Base-by-base conservation (phyloP, 2,329 filamentous ascomycete genomes). In the Lachnellula cervina region DNA sequence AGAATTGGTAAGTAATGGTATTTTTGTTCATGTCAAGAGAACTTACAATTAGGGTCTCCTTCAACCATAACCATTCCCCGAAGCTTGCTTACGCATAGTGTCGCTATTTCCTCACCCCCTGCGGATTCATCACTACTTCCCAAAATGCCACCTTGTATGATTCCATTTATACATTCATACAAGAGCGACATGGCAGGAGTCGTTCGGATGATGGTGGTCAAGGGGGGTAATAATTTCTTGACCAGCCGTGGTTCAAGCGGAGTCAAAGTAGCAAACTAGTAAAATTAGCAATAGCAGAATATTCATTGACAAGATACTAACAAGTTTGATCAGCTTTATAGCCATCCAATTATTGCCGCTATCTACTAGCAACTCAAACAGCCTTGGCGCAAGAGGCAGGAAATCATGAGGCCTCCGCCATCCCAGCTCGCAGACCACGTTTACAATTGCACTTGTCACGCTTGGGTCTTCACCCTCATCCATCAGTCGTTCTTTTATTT, bases 301-400 rank as follows among this genome's bases (percentile, higher is more conserved):
- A 38, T 8, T 19, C 42, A 51, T n/a, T 21, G 13, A 34, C 25
- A 9, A 21, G 14, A 32, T 38, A 75, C 82, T 63, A 71, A 93
- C 90, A 60, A 99, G 80, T 74, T 99, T 99, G 71, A 99, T 97
- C 60, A 99, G 83, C 71, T 99, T 99, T 70, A 99, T 99, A 57
- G 92, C 92, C 93, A 99, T 97, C 94, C 94, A 99, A 72, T 99
- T 99, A 73, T 99, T 97, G 38, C 88, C 88, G 54, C 91, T 87
- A 58, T 95, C 88, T 13, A 97, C 92, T 25, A 99, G 77, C 17
- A 99, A 79, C 69, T 97, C 92, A 66, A 97, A 99, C 25, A 99
- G 74, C 56, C 94, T 81, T 8, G 94, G 94, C 0, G 94, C 94
- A 32, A 99, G 78, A 14, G 94, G 90, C 32, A 99, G 77, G 65